phyloP scores from a whole-genome alignment of 257 asterid species.

The Penstemon barbatus region DNA sequence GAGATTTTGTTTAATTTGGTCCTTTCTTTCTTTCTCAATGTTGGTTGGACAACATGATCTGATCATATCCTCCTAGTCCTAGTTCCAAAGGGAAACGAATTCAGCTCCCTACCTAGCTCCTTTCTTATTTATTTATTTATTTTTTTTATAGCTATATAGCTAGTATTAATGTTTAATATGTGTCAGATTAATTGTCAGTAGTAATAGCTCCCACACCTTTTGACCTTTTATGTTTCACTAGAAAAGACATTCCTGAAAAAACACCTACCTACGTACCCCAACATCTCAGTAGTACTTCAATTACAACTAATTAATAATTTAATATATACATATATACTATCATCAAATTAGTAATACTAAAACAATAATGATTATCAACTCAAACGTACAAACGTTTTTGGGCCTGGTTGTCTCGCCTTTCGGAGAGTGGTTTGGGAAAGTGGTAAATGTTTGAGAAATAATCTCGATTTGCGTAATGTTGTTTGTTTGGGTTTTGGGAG shows the following conservation, averaged over 20 bases:
- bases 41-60: constrained; percentile 27
- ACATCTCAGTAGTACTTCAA: constrained; percentile 1
- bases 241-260: constrained; percentile 51
- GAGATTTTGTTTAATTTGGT: background rate
- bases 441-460: too few relatives aligned
- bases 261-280: constrained; percentile 6
- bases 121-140: background rate
- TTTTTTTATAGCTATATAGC: constrained; percentile 18
- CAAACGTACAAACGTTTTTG: too few relatives aligned
- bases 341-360: constrained; percentile 21
- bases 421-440: too few relatives aligned
- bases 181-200: constrained; percentile 35
- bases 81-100: constrained; percentile 9
- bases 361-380: too few relatives aligned
- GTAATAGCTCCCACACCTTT: constrained; percentile 29
- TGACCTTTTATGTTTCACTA: constrained; percentile 40
- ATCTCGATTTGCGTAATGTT: too few relatives aligned
- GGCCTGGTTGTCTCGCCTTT: too few relatives aligned
- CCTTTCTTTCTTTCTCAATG: constrained; percentile 1
- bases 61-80: background rate
- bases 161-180: background rate
- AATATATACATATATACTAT: background rate
- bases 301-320: constrained; percentile 20
- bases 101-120: background rate
- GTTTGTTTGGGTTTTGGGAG: too few relatives aligned